These are phyloP conservation scores for Monosporozyma siamensis DNA, from an alignment of 805 yeast species.

Conservation along the genomic window DNA sequence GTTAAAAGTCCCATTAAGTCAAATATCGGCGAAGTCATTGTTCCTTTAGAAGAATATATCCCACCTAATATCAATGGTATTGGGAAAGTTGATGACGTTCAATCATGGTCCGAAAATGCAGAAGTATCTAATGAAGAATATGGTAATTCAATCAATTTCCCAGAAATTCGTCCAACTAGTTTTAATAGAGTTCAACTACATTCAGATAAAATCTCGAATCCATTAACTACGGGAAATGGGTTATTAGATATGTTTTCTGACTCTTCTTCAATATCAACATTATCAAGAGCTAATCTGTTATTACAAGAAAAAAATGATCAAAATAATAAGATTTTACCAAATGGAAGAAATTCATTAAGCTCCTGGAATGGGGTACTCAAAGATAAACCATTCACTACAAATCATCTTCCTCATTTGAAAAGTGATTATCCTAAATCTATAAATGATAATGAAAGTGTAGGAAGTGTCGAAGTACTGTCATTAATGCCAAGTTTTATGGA, in stretches of 20 bases:
- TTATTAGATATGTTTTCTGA: slow-evolving; percentile 34
- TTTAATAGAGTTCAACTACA: neutral
- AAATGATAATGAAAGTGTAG: slow-evolving; percentile 9
- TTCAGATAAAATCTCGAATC: neutral
- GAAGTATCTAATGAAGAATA: neutral
- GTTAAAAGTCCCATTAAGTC: slow-evolving; percentile 5
- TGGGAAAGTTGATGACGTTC: slow-evolving; percentile 23
- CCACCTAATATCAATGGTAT: slow-evolving; percentile 27
- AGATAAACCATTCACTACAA: neutral
- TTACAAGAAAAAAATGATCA: slow-evolving; percentile 12
- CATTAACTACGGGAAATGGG: slow-evolving; percentile 25
- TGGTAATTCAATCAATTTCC: slow-evolving; percentile 5
- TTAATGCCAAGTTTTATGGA: slow-evolving; percentile 36
- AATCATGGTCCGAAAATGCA: slow-evolving; percentile 5
- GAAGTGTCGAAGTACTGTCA: slow-evolving; percentile 33
- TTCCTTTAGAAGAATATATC: slow-evolving; percentile 33
- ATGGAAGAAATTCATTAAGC: neutral
- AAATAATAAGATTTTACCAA: neutral
- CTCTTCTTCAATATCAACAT: slow-evolving; percentile 18
- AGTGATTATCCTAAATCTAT: slow-evolving; percentile 7
- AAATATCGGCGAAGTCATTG: slow-evolving; percentile 32
- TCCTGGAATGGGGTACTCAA: neutral
- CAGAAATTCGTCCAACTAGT: slow-evolving; percentile 2
- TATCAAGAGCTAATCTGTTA: slow-evolving; percentile 14
- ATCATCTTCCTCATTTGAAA: slow-evolving; percentile 1